phyloP scores from a whole-genome alignment of 768 basidiomycete species.

The Hericium alpestre region DNA sequence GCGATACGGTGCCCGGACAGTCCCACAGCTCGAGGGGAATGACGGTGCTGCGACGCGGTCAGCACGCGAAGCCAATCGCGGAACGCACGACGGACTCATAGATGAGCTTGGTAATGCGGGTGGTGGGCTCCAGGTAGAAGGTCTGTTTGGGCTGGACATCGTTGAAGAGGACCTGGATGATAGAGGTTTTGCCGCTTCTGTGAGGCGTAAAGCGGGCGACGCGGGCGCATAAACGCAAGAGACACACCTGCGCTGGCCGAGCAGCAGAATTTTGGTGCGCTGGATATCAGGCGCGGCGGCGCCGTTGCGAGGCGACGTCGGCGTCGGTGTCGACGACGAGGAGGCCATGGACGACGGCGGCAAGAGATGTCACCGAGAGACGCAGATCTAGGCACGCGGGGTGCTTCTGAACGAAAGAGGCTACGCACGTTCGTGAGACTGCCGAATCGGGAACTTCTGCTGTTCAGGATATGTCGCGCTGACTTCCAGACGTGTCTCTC shows the following conservation, averaged over 20 bases:
- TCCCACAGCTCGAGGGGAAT: slow-evolving; percentile 94
- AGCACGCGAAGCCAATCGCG: background rate
- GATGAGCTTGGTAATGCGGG: slow-evolving; percentile 58
- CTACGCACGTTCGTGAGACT: background rate
- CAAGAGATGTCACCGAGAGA: too few relatives aligned
- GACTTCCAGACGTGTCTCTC: background rate
- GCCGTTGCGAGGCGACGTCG: background rate
- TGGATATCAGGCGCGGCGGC: slow-evolving; percentile 12
- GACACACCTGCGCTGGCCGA: slow-evolving; percentile 60
- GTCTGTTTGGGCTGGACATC: slow-evolving; percentile 72
- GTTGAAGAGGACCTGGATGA: slow-evolving; percentile 87
- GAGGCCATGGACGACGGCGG: slow-evolving; percentile 3
- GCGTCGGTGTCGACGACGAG: slow-evolving; percentile 2
- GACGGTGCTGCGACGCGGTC: slow-evolving; percentile 49
- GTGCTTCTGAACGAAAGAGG: background rate
- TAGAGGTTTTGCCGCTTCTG: slow-evolving; percentile 89
- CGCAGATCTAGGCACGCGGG: too few relatives aligned
- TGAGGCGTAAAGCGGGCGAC: background rate
- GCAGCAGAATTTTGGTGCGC: slow-evolving; percentile 60
- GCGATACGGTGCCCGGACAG: slow-evolving; percentile 77
- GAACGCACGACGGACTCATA: slow-evolving; percentile 51
- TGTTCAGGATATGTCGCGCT: too few relatives aligned
- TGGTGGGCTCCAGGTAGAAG: slow-evolving; percentile 83
- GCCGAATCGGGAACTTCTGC: background rate
- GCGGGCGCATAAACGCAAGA: background rate